phyloP scores from a whole-genome alignment of 1,139 yeast genomes.

The Yarrowia galli region DNA sequence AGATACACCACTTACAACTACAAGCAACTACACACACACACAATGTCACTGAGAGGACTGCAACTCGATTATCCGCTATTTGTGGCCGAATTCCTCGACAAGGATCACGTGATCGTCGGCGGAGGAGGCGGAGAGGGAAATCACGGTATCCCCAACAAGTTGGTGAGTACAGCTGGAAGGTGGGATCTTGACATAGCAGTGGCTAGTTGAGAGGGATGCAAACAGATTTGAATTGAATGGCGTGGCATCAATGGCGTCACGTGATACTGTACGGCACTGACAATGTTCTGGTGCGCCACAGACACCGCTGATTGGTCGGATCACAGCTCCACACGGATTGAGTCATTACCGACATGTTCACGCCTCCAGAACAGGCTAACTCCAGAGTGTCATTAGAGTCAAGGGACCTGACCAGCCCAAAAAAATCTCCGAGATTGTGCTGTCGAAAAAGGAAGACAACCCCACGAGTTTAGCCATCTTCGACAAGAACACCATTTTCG shows the following conservation, averaged over 20 bases:
- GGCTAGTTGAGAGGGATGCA: no score
- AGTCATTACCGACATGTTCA: no score
- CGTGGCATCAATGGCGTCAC: no score
- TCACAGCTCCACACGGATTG: no score
- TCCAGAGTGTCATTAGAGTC: conserved; percentile 42
- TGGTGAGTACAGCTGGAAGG: conserved; percentile 47
- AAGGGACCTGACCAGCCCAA: conserved; percentile 4
- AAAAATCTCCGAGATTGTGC: conserved; percentile 42
- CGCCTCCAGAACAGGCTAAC: no score
- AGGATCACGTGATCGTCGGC: conserved; percentile 69
- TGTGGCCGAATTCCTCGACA: conserved; percentile 73
- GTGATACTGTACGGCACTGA: no score
- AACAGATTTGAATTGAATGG: no score
- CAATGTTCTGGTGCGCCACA: no score
- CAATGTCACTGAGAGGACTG: conserved; percentile 37
- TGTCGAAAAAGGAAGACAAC: conserved; percentile 48
- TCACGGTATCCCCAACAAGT: conserved; percentile 85
- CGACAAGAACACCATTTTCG: conserved; percentile 53
- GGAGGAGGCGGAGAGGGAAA: conserved; percentile 97
- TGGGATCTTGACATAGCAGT: no score
- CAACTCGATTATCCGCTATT: conserved; percentile 83
- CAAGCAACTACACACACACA: not conserved
- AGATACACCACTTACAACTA: no score
- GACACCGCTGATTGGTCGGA: no score
- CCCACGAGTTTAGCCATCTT: conserved; percentile 49